These are phyloP conservation scores for Leccinum boreale DNA, from an alignment of 768 basidiomycete species.

Conservation along the genomic window DNA sequence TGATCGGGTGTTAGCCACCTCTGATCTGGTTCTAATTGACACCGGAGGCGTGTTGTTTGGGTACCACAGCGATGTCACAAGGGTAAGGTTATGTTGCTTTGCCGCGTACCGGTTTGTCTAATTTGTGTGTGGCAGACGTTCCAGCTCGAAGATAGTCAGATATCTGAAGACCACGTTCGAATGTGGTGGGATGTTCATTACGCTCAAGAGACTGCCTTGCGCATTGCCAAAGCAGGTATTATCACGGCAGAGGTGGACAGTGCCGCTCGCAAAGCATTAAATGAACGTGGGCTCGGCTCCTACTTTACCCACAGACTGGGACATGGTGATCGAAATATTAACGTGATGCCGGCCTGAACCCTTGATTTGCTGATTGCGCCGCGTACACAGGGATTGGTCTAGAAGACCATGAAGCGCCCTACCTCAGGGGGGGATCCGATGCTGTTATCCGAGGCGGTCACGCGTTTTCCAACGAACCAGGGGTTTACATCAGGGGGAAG, in stretches of 20 bases:
- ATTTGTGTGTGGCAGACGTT: conserved; percentile 47
- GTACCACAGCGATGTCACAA: conserved; percentile 75
- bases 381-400: conserved; percentile 68
- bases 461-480: conserved; percentile 82
- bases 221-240: conserved; percentile 44
- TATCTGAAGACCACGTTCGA: conserved; percentile 48
- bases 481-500: conserved; percentile 68
- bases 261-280: conserved; percentile 55
- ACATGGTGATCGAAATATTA: conserved; percentile 50
- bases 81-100: conserved; percentile 44
- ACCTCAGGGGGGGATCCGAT: conserved; percentile 67
- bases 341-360: conserved; percentile 8
- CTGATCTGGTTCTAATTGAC: conserved; percentile 76
- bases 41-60: conserved; percentile 68
- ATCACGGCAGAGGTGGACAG: conserved; percentile 56
- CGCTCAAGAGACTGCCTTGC: conserved; percentile 59
- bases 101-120: neutral
- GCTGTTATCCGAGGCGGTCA: conserved; percentile 60
- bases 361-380: conserved; percentile 11
- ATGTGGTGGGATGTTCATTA: conserved; percentile 65
- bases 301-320: conserved; percentile 83
- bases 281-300: conserved; percentile 39
- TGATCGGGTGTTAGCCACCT: conserved; percentile 50
- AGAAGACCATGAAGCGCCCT: conserved; percentile 80
- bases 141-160: conserved; percentile 53